phyloP scores from a whole-genome alignment of 768 basidiomycete genomes.

The Psilocybe sp. region DNA sequence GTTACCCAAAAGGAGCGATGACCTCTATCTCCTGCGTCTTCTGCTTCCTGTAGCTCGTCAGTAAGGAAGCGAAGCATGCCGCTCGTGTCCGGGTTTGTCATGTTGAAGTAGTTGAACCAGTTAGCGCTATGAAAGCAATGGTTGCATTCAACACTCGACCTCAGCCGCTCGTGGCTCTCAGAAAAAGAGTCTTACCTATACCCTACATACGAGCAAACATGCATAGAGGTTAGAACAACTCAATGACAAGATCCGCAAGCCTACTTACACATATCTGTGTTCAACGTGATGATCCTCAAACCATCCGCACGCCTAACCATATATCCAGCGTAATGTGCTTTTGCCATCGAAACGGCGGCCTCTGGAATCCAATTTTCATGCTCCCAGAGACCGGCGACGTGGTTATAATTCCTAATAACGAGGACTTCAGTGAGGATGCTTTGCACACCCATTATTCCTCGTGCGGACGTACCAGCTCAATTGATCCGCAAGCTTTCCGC shows the following conservation, averaged over 20 bases:
- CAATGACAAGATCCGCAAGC: not conserved
- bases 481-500: slow-evolving; percentile 51
- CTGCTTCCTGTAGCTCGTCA: slow-evolving; percentile 74
- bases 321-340: slow-evolving; percentile 70
- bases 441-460: not conserved
- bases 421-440: no score
- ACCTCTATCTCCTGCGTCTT: slow-evolving; percentile 75
- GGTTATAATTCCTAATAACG: slow-evolving; percentile 66
- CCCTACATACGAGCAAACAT: slow-evolving; percentile 22
- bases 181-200: slow-evolving; percentile 25
- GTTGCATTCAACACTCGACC: not conserved
- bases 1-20: slow-evolving; percentile 16
- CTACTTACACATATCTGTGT: slow-evolving; percentile 71
- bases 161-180: no score
- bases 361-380: slow-evolving; percentile 68
- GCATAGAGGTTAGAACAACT: not conserved
- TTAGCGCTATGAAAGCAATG: slow-evolving; percentile 44
- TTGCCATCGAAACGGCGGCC: slow-evolving; percentile 52
- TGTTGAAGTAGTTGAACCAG: slow-evolving; percentile 76
- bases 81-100: slow-evolving; percentile 64
- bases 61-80: slow-evolving; percentile 79
- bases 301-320: slow-evolving; percentile 67
- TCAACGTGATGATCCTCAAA: slow-evolving; percentile 68
- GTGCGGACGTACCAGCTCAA: slow-evolving; percentile 54
- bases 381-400: slow-evolving; percentile 68